Evolutionary conservation across 2,329 filamentous ascomycete genomes (phyloP), one percentile per base, ranked within the genome.

Genomic region (Pyrenochaeta sp.): DNA sequence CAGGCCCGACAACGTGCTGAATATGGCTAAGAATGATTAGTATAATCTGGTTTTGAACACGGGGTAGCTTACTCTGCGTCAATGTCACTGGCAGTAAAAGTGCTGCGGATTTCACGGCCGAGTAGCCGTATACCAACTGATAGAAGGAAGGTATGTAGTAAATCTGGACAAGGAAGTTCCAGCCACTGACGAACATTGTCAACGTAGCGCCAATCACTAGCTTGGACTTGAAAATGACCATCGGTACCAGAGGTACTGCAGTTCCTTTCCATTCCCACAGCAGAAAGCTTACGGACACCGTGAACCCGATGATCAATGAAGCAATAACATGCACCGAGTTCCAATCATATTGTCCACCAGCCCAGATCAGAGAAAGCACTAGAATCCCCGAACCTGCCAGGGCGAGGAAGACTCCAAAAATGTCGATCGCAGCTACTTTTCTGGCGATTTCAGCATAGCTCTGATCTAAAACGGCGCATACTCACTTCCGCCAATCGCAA

Each of bases 101-200:
- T 74, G 52, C 73, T 2, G 82, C 83, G 2, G 83, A 82, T 15
- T 72, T 70, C 10, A 79, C 68, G 0, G 76, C 71, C 4, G 69
- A 71, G 60, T 72, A 74, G n/a, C 72, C 69, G 23, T 77, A 74
- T 2, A 78, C 81, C 38, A 84, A 83, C 52, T 86, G 83, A 28
- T 82, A 81, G 62, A 84, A 87, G 0, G 85, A 69, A 0, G 84
- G 83, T 3, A 87, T 64, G 53, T 82, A 86, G 63, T 85, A 86
- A 1, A 86, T 64, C 41, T 79, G 78, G 2, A 78, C 73, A 46
- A 85, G 83, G 51, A 85, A 86, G 2, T 80, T 78, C 26, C 80
- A 74, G 5, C 85, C 83, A 17, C 85, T 77, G 17, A 88, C 67
- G 53, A 87, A 81, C 60, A 78, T 82, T 53, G 61, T 64, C 22